A percentile compares a stretch with the other conserved stretches of the same genome.
phyloP scores from a whole-genome alignment of 345 rosid genomes.

The Rhodamnia rubescens region DNA sequence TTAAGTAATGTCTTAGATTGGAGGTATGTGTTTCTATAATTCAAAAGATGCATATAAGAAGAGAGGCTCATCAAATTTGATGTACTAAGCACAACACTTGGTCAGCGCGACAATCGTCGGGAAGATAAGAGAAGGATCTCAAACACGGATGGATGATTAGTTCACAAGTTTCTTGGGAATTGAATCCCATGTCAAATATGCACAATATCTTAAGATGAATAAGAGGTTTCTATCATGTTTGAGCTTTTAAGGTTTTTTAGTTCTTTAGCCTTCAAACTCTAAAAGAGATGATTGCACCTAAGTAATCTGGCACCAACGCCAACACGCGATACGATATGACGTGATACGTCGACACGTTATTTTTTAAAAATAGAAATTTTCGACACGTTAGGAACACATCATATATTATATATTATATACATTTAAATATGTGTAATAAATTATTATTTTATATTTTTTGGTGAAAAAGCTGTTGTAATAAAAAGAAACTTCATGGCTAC shows the following conservation, averaged over 20 bases:
- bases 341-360: too few relatives aligned
- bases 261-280: neutral
- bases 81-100: neutral
- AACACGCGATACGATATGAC: too few relatives aligned
- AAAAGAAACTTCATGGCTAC: too few relatives aligned
- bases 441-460: too few relatives aligned
- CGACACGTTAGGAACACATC: too few relatives aligned
- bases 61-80: neutral
- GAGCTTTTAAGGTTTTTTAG: neutral
- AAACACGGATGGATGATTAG: neutral
- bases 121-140: neutral
- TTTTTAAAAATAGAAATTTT: too few relatives aligned
- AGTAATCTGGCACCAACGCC: too few relatives aligned
- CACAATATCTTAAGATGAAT: neutral
- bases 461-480: too few relatives aligned
- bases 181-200: fast-evolving
- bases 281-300: neutral
- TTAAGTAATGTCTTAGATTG: neutral
- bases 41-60: neutral
- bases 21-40: neutral
- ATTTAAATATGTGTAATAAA: too few relatives aligned
- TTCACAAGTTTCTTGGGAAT: too few relatives aligned
- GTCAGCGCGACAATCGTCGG: neutral
- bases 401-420: too few relatives aligned
- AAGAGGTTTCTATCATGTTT: too few relatives aligned